Evolutionary conservation across 2,329 filamentous ascomycete species (phyloP).

Genomic region (Zalaria sp.): DNA sequence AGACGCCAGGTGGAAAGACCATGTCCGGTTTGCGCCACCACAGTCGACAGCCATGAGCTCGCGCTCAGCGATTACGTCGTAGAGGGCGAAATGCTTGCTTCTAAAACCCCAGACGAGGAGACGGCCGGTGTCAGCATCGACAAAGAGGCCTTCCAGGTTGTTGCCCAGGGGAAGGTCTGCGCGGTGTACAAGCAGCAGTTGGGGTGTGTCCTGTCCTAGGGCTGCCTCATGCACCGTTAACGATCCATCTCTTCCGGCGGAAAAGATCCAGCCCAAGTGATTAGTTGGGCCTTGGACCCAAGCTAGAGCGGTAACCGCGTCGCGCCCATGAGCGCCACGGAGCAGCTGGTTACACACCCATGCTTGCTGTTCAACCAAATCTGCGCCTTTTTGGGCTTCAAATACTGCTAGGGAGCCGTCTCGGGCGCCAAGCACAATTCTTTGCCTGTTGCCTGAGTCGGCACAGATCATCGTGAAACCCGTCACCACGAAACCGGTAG

Average conservation of each 20-base stretch:
- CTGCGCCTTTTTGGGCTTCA: too few species aligned
- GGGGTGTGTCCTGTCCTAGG: conserved; percentile 8
- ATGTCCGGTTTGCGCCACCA: conserved; percentile 71
- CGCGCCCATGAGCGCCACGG: conserved; percentile 29
- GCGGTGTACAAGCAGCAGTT: conserved; percentile 49
- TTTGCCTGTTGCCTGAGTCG: background rate
- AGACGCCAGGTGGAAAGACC: conserved; percentile 37
- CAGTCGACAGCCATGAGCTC: conserved; percentile 64
- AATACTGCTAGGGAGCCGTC: conserved; percentile 36
- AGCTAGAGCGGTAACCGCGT: conserved; percentile 56
- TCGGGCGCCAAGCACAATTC: conserved; percentile 38
- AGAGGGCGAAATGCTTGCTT: conserved; percentile 65
- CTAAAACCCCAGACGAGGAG: conserved; percentile 71
- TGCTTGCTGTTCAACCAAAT: too few species aligned
- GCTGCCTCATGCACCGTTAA: conserved; percentile 48
- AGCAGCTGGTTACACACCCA: conserved; percentile 4
- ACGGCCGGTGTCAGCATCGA: conserved; percentile 34
- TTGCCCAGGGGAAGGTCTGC: conserved; percentile 57
- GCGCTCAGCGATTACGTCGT: conserved; percentile 58
- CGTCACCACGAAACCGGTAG: conserved; percentile 36
- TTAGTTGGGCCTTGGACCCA: conserved; percentile 10
- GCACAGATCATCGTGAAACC: conserved; percentile 23
- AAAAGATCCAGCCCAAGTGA: conserved; percentile 41
- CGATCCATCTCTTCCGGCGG: conserved; percentile 63
- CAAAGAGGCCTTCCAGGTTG: conserved; percentile 59